Evolutionary conservation across 768 basidiomycete species (phyloP).

Genomic region (Pleurotus giganteus): DNA sequence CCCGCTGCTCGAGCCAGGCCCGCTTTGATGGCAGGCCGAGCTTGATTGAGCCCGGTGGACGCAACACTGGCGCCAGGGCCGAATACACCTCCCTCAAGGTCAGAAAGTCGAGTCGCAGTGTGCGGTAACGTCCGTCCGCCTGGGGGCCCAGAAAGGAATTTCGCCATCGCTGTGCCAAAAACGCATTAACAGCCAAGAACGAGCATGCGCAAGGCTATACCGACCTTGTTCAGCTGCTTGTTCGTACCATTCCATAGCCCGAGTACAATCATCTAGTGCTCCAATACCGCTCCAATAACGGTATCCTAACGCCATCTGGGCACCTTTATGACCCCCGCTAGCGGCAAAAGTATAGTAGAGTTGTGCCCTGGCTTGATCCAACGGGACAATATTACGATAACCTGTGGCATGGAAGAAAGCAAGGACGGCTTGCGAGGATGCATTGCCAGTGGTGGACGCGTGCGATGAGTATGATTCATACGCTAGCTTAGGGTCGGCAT

Average conservation of each 20-base stretch:
- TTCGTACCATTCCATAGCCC: slow-evolving; percentile 88
- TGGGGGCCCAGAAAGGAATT: slow-evolving; percentile 83
- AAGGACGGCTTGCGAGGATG: slow-evolving; percentile 80
- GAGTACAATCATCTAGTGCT: slow-evolving; percentile 79
- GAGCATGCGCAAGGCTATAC: slow-evolving; percentile 1
- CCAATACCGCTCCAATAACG: slow-evolving; percentile 97
- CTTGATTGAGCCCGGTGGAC: slow-evolving; percentile 74
- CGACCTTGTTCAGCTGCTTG: slow-evolving; percentile 81
- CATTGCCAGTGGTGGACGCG: slow-evolving; percentile 71
- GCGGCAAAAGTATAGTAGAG: slow-evolving; percentile 95
- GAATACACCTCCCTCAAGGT: slow-evolving; percentile 89
- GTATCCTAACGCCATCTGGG: slow-evolving; percentile 92
- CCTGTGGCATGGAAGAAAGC: slow-evolving; percentile 92
- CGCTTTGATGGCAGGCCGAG: slow-evolving; percentile 79
- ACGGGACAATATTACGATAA: slow-evolving; percentile 59
- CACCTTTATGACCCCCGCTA: slow-evolving; percentile 80
- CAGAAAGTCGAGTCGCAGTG: slow-evolving; percentile 79
- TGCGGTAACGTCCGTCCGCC: slow-evolving; percentile 86
- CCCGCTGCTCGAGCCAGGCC: slow-evolving; percentile 81
- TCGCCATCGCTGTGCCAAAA: slow-evolving; percentile 61
- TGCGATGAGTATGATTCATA: slow-evolving; percentile 64
- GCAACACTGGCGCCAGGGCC: slow-evolving; percentile 94
- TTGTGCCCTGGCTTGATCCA: slow-evolving; percentile 80
- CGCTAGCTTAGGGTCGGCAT: slow-evolving; percentile 57
- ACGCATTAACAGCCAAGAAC: slow-evolving; percentile 6